These are phyloP conservation scores for Gossypium australe DNA, from an alignment of 345 rosid species.

Conservation along the genomic window DNA sequence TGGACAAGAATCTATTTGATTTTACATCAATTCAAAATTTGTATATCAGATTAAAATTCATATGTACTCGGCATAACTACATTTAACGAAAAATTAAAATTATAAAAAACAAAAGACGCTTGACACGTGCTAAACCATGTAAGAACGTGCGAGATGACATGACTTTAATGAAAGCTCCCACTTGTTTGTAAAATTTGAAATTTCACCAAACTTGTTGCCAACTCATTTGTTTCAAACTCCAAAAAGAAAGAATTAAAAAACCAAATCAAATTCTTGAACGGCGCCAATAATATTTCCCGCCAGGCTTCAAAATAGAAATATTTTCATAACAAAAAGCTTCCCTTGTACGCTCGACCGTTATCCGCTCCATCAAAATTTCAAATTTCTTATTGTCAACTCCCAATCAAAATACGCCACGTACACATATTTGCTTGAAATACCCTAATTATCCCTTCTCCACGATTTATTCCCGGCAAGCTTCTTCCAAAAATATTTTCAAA, in stretches of 20 bases:
- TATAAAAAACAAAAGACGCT: too few relatives aligned
- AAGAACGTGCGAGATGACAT: background rate
- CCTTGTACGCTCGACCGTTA: conserved; percentile 9
- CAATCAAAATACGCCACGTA: background rate
- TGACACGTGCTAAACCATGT: background rate
- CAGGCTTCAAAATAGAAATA: background rate
- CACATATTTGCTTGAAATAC: conserved; percentile 5
- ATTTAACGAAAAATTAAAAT: too few relatives aligned
- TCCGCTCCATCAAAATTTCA: background rate
- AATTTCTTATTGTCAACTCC: background rate
- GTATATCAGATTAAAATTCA: too few relatives aligned
- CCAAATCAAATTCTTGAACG: background rate
- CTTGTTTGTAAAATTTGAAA: background rate
- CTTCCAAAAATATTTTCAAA: conserved; percentile 18
- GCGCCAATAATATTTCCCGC: background rate
- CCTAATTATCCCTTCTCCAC: background rate
- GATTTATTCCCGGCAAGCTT: conserved; percentile 26
- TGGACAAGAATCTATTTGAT: too few relatives aligned
- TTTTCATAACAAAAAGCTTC: background rate
- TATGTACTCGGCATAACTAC: too few relatives aligned
- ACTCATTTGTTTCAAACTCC: background rate
- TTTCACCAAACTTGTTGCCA: background rate
- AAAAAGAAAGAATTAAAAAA: background rate
- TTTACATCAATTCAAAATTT: too few relatives aligned
- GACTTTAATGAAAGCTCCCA: background rate